Evolutionary conservation across 2,329 filamentous ascomycete genomes (phyloP).

Genomic region (Cladorrhinum sp.): DNA sequence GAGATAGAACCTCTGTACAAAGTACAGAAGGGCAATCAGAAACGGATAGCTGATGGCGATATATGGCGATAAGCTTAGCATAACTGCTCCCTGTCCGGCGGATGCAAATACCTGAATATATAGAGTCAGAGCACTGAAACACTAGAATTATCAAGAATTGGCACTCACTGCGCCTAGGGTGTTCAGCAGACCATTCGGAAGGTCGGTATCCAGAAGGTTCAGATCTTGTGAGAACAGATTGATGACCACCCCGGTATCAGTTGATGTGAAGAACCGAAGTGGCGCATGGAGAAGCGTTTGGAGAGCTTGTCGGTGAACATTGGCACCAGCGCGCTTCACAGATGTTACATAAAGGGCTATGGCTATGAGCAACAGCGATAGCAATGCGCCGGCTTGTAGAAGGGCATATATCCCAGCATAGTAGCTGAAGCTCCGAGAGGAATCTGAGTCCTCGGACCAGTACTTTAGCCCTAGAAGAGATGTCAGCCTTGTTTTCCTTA

Average conservation of each 20-base stretch:
- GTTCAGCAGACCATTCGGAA: slow-evolving; percentile 34
- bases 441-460: slow-evolving; percentile 30
- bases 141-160: slow-evolving; percentile 10
- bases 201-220: slow-evolving; percentile 38
- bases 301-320: slow-evolving; percentile 32
- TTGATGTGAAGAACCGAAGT: slow-evolving; percentile 35
- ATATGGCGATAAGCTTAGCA: slow-evolving; percentile 24
- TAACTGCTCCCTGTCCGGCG: too few relatives aligned
- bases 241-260: slow-evolving; percentile 35
- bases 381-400: slow-evolving; percentile 24
- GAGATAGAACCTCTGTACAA: slow-evolving; percentile 57
- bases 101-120: too few relatives aligned
- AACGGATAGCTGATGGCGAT: slow-evolving; percentile 46
- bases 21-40: slow-evolving; percentile 44
- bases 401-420: slow-evolving; percentile 28
- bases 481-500: slow-evolving; percentile 24
- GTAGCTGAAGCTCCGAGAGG: slow-evolving; percentile 27
- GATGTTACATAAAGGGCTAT: too few relatives aligned
- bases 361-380: slow-evolving; percentile 25
- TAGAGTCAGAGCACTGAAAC: too few relatives aligned
- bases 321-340: slow-evolving; percentile 23
- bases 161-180: slow-evolving; percentile 30
- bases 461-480: slow-evolving; percentile 30
- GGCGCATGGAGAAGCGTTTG: slow-evolving; percentile 34
- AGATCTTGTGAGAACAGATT: slow-evolving; percentile 45